Base-by-base conservation (phyloP, 2,329 filamentous ascomycete species). In the Karstenula rhodostoma region DNA sequence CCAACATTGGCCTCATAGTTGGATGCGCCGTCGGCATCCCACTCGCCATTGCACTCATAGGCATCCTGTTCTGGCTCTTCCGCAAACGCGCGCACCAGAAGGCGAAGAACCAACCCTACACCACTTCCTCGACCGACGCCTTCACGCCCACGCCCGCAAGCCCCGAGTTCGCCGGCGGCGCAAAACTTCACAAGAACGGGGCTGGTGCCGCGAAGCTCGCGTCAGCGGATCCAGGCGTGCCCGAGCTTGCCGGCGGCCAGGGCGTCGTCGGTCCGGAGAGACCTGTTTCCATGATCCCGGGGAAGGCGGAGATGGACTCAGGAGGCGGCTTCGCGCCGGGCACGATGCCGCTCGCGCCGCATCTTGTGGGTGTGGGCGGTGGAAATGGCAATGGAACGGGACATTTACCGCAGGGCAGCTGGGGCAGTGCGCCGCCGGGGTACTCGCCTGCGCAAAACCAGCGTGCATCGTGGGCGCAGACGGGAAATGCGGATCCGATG, bases 21-120 rank as follows among this genome's bases (percentile, higher is more conserved):
- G 75, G 75, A 50, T 74, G 70, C 53, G 73, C 75, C 12, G 75
- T 78, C 42, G 75, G 75, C 17, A 74, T 78, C 51, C 75, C 75
- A 5, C 68, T 78, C 47, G 73, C 58, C 8, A 66, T 78, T 33
- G 70, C 70, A 6, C 56, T 78, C 4, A 8, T 71, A 43, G 73
- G 67, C 10, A 72, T 77, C 19, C 48, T 77, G 12, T 27, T 71
- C 56, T 77, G 72, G 71, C 67, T 75, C 33, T 46, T 75, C 37
- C 74, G 72, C 58, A 76, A 75, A 63, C 73, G 70, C 37, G 62
- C 63, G 33, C 59, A 72, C 23, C 67, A 71, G 50, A 67, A 71
- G 10, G 27, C 57, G 1, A 58, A 62, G 8, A 15, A 15, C 15
- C 60, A 64, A 7, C 50, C 66, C 2, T 67, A 67, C 54, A 40